Conservation (phyloP, 2,329 filamentous ascomycete species). For the Remersonia thermophila region DNA sequence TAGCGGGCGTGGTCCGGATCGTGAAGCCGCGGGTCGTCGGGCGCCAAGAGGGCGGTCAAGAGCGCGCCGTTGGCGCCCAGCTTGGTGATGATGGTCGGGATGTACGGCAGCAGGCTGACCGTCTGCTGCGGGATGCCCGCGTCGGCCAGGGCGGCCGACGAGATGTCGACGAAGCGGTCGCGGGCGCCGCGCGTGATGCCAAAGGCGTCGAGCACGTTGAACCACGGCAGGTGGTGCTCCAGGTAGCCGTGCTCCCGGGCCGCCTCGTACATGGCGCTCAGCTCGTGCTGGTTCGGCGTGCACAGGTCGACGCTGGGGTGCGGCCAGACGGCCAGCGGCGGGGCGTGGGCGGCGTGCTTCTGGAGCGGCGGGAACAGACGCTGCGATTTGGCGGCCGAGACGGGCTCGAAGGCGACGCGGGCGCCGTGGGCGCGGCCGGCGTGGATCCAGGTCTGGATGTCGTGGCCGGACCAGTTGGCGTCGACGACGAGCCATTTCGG, state of each 20-base stretch:
- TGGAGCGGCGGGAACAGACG: conserved; percentile 46
- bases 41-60: conserved; percentile 55
- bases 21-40: conserved; percentile 54
- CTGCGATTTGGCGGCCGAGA: conserved; percentile 67
- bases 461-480: conserved; percentile 64
- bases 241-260: conserved; percentile 58
- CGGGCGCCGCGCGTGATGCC: conserved; percentile 61
- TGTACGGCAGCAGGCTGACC: conserved; percentile 76
- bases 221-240: conserved; percentile 57
- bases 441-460: conserved; percentile 56
- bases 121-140: conserved; percentile 71
- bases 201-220: conserved; percentile 64
- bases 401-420: conserved; percentile 73
- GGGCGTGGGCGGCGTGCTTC: conserved; percentile 9
- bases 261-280: conserved; percentile 63
- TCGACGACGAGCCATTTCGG: conserved; percentile 78
- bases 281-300: conserved; percentile 74
- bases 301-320: conserved; percentile 55
- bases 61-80: conserved; percentile 66
- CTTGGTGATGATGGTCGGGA: conserved; percentile 76
- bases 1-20: conserved; percentile 52
- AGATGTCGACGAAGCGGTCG: conserved; percentile 58
- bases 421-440: conserved; percentile 43
- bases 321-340: conserved; percentile 41
- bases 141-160: conserved; percentile 56